Evolutionary conservation across 2,329 filamentous ascomycete species (phyloP).

Genomic region (Monosporascus sp.): DNA sequence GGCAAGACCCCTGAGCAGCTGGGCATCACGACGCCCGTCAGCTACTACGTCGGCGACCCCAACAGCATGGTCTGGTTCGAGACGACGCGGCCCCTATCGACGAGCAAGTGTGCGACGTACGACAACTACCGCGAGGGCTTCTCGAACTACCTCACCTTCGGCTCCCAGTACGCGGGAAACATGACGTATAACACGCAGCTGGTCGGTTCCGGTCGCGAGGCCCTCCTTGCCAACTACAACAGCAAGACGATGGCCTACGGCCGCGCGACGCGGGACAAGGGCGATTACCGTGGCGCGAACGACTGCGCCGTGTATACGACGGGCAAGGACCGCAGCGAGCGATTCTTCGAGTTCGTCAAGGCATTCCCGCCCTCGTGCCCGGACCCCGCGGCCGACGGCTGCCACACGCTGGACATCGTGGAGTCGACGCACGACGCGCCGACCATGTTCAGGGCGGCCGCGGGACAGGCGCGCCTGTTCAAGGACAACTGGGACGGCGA

Average conservation of each 20-base stretch:
- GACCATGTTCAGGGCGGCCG: slow-evolving; percentile 3
- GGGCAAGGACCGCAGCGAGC: slow-evolving; percentile 7
- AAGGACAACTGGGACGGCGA: slow-evolving; percentile 8
- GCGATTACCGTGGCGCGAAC: slow-evolving; percentile 3
- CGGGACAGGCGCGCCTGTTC: slow-evolving; percentile 9
- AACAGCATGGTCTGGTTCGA: slow-evolving; percentile 9
- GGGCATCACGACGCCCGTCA: slow-evolving; percentile 2
- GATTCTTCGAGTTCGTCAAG: slow-evolving; percentile 9
- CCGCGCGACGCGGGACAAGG: slow-evolving; percentile 4
- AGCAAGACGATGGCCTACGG: slow-evolving; percentile 6
- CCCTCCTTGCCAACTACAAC: slow-evolving; percentile 5
- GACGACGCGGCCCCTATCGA: slow-evolving; percentile 1
- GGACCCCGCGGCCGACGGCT: not conserved
- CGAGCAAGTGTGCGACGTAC: slow-evolving; percentile 2
- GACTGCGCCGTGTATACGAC: slow-evolving; percentile 6
- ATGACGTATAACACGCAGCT: slow-evolving; percentile 7
- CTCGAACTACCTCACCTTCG: slow-evolving; percentile 4
- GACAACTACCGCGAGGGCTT: slow-evolving; percentile 9
- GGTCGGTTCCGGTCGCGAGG: slow-evolving; percentile 1
- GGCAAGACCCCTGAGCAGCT: slow-evolving; percentile 3
- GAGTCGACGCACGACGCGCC: slow-evolving; percentile 7
- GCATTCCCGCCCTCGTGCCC: slow-evolving; percentile 3
- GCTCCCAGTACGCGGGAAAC: not conserved
- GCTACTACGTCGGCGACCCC: slow-evolving; percentile 9
- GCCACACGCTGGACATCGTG: slow-evolving; percentile 7